Evolutionary conservation across 1,284 basidiomycete species (phyloP), one percentile per base, ranked within the genome.

Genomic region (Cryptococcus sp.): DNA sequence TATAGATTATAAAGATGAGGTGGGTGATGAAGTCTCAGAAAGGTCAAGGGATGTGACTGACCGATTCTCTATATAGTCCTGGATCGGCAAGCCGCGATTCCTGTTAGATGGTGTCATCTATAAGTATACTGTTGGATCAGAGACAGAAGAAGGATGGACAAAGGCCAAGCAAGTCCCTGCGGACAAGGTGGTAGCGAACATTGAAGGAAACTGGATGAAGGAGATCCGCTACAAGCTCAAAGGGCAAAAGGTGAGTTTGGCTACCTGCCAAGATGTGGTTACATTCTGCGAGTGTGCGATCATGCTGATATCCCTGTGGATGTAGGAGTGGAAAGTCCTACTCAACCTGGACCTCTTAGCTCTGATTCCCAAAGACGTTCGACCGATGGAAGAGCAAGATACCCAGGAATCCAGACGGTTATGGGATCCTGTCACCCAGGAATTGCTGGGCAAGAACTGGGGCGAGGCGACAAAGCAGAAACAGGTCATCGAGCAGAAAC

Each of bases 1-100:
- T 59, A 85, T 96, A 57, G 92, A 95, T 69, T 98, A 96, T 81
- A 93, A 93, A 80, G 95, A 99, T 71, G 93, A 99, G 85, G 89
- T 90, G 61, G 50, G 85, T 73, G 4, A 15, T 25, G 4, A 19
- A n/a, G 23, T 50, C n/a, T 40, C 8, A n/a, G 30, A 35, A 25
- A 25, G 30, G 30, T 13, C 30, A 8, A 35, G 13, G 30, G 30
- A 5, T 35, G 7, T 35, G 5, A 13, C 30, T 35, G 30, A 35
- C 10, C 1, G 17, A 5, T 15, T 4, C n/a, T 2, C 13, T 35
- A 3, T 48, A 57, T 71, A 90, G 89, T 91, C 90, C 11, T 99
- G 95, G 95, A 82, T 99, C 47, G 89, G 92, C 48, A 88, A 84
- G 68, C 87, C 95, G 5, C 88, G 90, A 61, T 98, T 91, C 82